Base-by-base conservation (phyloP, 768 basidiomycete species). In the Auriscalpium vulgare region DNA sequence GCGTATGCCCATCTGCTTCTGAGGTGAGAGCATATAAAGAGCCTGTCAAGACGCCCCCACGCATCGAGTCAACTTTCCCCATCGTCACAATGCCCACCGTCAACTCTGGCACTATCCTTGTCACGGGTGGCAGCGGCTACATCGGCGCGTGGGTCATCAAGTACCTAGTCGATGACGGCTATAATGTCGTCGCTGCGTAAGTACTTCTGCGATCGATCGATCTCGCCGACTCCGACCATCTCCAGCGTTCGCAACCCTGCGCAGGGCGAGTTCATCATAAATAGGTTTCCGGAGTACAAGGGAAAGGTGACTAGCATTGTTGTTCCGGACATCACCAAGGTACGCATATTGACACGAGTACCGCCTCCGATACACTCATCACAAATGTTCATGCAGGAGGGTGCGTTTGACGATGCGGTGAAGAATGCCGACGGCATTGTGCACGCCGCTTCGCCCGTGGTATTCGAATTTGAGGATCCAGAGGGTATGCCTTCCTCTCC, bases 361-460 rank as follows among this genome's bases (percentile, higher is more conserved):
- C 8, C 10, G 40, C 4, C 40, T 43, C 14, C 8, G 1, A 43
- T 43, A 43, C 40, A 17, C 17, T 43, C 17, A 43, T 29, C 29
- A 5, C 29, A 29, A 43, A 14, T 17, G 3, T 43, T 43, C 40
- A 14, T 43, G 4, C 40, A 43, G 40, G 40, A 80, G 47, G 50
- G 72, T 8, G 87, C 84, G 1, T 94, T 91, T 59, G 88, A 92
- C 65, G 82, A 88, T 51, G 88, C 83, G 0, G 85, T 91, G 56
- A 80, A 83, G 66, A 88, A 78, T 1, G 82, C 91, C 8, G 83
- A 88, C 56, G 90, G 78, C 0, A 80, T 93, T 51, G 76, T 73
- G 38, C 88, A 89, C 63, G 81, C 76, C 4, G 86, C 86, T 0
- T 87, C 86, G 1, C 87, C 87, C 1, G 76, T 83, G 63, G 71